phyloP scores from a whole-genome alignment of 2,329 filamentous ascomycete genomes.

The Verticillium dahliae region DNA sequence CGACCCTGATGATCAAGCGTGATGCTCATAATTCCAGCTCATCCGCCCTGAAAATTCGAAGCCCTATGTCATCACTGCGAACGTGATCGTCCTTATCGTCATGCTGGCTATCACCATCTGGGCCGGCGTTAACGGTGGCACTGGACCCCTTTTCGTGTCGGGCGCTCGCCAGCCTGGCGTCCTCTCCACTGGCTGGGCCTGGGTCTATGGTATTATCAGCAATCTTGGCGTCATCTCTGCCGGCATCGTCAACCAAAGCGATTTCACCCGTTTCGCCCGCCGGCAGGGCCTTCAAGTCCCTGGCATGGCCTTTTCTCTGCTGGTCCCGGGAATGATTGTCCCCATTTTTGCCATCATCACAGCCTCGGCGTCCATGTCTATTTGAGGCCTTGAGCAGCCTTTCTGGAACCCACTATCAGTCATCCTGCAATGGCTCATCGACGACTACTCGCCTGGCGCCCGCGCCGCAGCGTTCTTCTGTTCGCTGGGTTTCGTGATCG shows the following conservation, averaged over 20 bases:
- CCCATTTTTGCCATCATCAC: conserved; percentile 17
- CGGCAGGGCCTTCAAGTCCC: conserved; percentile 14
- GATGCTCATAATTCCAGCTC: conserved; percentile 11
- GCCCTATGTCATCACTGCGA: conserved; percentile 35
- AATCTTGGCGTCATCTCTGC: conserved; percentile 20
- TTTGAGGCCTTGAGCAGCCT: conserved; percentile 15
- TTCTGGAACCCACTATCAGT: conserved; percentile 19
- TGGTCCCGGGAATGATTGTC: conserved; percentile 20
- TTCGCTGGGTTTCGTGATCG: conserved; percentile 17
- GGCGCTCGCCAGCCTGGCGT: conserved; percentile 11
- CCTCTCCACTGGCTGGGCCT: conserved; percentile 18
- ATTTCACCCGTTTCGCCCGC: conserved; percentile 20
- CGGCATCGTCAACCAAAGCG: conserved; percentile 21
- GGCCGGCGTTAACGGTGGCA: conserved; percentile 36
- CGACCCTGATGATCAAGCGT: background rate
- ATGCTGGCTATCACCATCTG: conserved; percentile 44
- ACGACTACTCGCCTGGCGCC: conserved; percentile 15
- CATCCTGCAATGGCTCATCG: conserved; percentile 19
- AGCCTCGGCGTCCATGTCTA: conserved; percentile 18
- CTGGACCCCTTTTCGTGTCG: conserved; percentile 33
- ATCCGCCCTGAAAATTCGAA: conserved; percentile 44
- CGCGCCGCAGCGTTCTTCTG: conserved; percentile 22
- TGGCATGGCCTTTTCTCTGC: conserved; percentile 18
- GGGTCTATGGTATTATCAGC: conserved; percentile 22
- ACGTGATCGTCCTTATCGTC: conserved; percentile 32